Base-by-base conservation (phyloP, 108 stramenopile species). In the Cylindrotheca fusiformis region DNA sequence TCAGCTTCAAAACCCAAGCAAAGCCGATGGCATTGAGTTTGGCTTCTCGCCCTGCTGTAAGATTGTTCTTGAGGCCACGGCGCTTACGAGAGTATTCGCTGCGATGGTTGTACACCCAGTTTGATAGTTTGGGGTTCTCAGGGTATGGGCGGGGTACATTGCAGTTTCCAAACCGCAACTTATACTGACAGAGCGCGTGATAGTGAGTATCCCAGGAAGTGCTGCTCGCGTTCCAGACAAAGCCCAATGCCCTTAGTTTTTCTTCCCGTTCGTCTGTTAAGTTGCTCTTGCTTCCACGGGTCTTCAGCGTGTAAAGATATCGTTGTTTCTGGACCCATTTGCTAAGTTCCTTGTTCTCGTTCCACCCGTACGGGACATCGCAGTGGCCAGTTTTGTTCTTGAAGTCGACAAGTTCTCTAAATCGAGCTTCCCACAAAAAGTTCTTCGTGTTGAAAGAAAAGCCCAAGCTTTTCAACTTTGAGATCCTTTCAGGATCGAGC, bases 281-380 rank as follows among this genome's bases (percentile, higher is more conserved):
- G 1, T 47, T 44, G 4, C 48, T 44, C 21, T 41, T 53, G 2
- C 69, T 74, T 45, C 78, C 75, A 14, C 62, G 60, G 20, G 57
- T 48, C 48, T 41, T 56, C 6, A 72, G 48, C 21, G 62, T 72
- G 46, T 72, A 48, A 30, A 55, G 63, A n/a, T 63, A 33, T 0
- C 71, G 32, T 27, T 72, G 71, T 17, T 53, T 31, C 29, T 72
- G 52, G 20, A 75, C 68, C 74, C 74, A 75, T 20, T 67, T 31
- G 8, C 52, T 36, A n/a, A 67, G 66, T 22, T 49, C 44, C 5
- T 28, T 20, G 47, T 67, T 58, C 6, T 56, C 56, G 18, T 32
- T 36, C 52, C 52, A 65, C 26, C 54, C 54, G 55, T 56, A 49
- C 1, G 55, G 55, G 32, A 67, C 66, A 23, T 26, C 22, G 28